These are phyloP conservation scores for Metarhizium robertsii DNA, from an alignment of 2,329 filamentous ascomycete genomes.

Conservation along the genomic window DNA sequence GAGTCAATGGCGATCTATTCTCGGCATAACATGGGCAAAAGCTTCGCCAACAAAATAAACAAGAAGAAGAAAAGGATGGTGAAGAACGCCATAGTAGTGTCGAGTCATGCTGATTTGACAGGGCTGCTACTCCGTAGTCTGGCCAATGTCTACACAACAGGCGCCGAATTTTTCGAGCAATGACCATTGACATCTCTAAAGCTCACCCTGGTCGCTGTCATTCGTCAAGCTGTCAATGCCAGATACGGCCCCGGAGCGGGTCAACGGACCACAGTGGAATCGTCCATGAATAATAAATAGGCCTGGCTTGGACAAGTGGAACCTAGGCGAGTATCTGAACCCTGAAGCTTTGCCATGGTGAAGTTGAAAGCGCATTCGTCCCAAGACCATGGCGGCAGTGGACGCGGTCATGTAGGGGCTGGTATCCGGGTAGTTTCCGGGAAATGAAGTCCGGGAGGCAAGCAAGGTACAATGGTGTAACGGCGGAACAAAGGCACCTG, in stretches of 20 bases:
- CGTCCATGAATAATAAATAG: neutral
- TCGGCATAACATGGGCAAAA: neutral
- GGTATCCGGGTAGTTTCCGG: constrained; percentile 6
- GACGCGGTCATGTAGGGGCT: neutral
- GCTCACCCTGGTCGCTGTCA: neutral
- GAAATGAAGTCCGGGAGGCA: constrained; percentile 1
- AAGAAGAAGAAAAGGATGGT: too few relatives aligned
- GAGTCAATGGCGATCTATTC: neutral
- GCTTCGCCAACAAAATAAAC: neutral
- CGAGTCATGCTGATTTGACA: neutral
- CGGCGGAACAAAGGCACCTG: neutral
- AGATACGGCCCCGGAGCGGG: neutral
- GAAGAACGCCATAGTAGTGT: neutral
- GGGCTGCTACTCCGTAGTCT: neutral
- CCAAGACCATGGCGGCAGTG: neutral
- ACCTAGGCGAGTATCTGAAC: neutral
- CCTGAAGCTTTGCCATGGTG: neutral
- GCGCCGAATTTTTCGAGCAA: too few relatives aligned
- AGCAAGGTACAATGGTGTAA: neutral
- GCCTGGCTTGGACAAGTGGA: neutral
- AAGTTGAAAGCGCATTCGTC: neutral
- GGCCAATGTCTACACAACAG: neutral
- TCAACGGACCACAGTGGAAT: neutral
- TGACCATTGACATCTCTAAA: neutral
- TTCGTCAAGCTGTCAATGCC: neutral